phyloP scores from a whole-genome alignment of 371 early-diverging fungal genomes.

The Dichotomocladium elegans region DNA sequence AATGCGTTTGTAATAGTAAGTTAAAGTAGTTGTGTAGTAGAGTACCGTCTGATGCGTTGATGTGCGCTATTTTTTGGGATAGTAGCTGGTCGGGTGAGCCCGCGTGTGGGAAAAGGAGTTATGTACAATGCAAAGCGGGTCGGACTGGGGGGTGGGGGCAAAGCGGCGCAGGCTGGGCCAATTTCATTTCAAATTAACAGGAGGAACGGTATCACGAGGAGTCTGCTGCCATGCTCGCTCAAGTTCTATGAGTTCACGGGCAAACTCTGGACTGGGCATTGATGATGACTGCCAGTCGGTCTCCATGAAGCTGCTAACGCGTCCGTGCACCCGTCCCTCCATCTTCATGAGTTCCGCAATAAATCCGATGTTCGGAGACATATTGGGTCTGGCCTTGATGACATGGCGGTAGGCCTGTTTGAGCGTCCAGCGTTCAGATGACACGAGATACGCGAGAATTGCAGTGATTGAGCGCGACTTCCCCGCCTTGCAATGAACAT shows the following conservation, averaged over 20 bases:
- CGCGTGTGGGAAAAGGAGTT: neutral
- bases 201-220: conserved; percentile 7
- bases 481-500: conserved; percentile 87
- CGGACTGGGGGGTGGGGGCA: neutral
- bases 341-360: conserved; percentile 71
- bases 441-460: conserved; percentile 73
- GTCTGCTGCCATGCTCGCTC: conserved; percentile 29
- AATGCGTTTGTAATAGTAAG: neutral
- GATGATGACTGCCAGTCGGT: conserved; percentile 37
- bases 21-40: neutral
- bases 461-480: conserved; percentile 79
- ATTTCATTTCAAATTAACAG: conserved; percentile 3
- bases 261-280: conserved; percentile 21
- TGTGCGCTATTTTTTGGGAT: neutral
- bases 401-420: conserved; percentile 75
- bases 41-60: neutral
- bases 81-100: neutral
- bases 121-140: neutral
- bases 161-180: neutral
- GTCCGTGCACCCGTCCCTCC: conserved; percentile 63
- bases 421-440: conserved; percentile 63
- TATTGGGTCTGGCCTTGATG: conserved; percentile 62
- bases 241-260: conserved; percentile 17
- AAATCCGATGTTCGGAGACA: conserved; percentile 86
- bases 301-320: conserved; percentile 40